Evolutionary conservation across 2,329 filamentous ascomycete genomes (phyloP).

Genomic region (Phaeosphaeriaceae sp.): DNA sequence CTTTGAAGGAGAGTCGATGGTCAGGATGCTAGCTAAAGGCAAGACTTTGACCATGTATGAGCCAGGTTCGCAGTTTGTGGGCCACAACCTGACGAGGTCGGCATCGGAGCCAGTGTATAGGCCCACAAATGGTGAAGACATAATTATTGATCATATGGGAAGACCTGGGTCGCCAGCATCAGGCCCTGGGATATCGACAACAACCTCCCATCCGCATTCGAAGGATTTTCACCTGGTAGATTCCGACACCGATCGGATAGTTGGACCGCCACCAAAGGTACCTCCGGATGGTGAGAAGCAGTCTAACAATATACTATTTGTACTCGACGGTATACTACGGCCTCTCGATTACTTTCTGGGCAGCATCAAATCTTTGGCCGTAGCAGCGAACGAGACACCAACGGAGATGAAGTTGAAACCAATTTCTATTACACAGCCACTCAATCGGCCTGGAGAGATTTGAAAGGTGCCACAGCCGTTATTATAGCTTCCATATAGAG

Average conservation of each 20-base stretch:
- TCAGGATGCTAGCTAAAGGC: slow-evolving; percentile 32
- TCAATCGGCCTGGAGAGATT: slow-evolving; percentile 10
- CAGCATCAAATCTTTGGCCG: background rate
- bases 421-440: background rate
- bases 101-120: slow-evolving; percentile 2
- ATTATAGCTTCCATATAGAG: slow-evolving; percentile 20
- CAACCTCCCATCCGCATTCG: background rate
- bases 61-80: slow-evolving; percentile 26
- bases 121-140: background rate
- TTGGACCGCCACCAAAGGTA: slow-evolving; percentile 2
- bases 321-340: background rate
- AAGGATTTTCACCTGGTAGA: slow-evolving; percentile 9
- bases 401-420: background rate
- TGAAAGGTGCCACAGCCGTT: slow-evolving; percentile 20
- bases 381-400: background rate
- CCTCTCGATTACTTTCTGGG: slow-evolving; percentile 7
- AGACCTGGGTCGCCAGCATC: too few relatives aligned
- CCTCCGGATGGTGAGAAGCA: slow-evolving; percentile 7
- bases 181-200: too few relatives aligned
- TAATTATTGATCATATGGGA: background rate
- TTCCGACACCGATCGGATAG: background rate
- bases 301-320: too few relatives aligned
- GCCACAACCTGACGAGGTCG: slow-evolving; percentile 2
- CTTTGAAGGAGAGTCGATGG: slow-evolving; percentile 35
- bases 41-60: slow-evolving; percentile 38